Evolutionary conservation across 78 protist species (phyloP), one percentile per base, ranked within the genome.

Genomic region (Polysphondylium violaceum): DNA sequence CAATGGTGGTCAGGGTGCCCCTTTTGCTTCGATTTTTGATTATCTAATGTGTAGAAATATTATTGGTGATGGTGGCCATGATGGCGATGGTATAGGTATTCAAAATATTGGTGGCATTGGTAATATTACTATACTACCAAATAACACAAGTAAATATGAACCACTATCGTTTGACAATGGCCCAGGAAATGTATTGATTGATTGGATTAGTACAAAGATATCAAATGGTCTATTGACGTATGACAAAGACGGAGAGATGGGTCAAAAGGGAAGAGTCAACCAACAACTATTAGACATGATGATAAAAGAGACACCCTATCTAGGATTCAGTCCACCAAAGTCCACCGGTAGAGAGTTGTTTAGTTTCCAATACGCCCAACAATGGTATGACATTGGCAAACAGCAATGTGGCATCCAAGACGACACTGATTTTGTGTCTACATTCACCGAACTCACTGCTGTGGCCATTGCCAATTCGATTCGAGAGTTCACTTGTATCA

Each of bases 1-100:
- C 4, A 17, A 6, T 41, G 94, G 94, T 35, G 94, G 94, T 11
- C 81, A 88, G 33, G 94, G 94, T 63, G 94, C 94, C n/a, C 94
- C 94, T 41, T 86, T 88, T 8, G 72, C 51, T 4, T 61, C 89
- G 16, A 25, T 58, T 8, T 88, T 83, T 36, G 5, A 25, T 4
- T 8, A 14, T 1, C 21, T 14, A 14, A 74, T 64, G 31, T 44
- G 7, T 44, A 64, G 61, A 50, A 27, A 35, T 2, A 23, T 44
- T 12, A 31, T 74, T 25, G 11, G 11, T 33, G 38, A 36, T 14
- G 11, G 11, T 14, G 8, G 12, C 76, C 23, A 11, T 8, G 23
- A 38, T 69, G 63, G n/a, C 56, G 21, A 43, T 74, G 31, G 17
- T 4, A 8, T 44, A 38, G 73, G 23, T 5, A 35, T 75, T 69